Evolutionary conservation across 768 basidiomycete species (phyloP), one percentile per base, ranked within the genome.

Genomic region (Auriscalpium vulgare): DNA sequence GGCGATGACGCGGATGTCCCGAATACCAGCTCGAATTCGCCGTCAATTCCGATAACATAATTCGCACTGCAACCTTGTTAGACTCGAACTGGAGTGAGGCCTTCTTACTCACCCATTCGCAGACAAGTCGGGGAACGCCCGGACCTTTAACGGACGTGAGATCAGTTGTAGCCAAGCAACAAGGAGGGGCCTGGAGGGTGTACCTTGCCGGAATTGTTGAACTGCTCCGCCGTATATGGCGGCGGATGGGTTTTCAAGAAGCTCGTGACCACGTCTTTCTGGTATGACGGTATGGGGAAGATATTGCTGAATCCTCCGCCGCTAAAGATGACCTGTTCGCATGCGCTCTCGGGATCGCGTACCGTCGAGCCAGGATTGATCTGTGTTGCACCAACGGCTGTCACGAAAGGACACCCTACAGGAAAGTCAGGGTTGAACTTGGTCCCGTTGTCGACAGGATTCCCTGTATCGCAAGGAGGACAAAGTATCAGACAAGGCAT

Each of bases 371-470:
- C 63, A 0, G 71, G 68, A n/a, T 68, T 68, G 35, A 74, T 59
- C 56, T 73, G 72, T 10, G 74, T 75, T 19, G 70, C 65, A 34
- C 75, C 71, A 55, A 75, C 68, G n/a, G 62, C 54, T 16, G 64
- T 70, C 34, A 79, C 62, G 56, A 68, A 79, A 19, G 78, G 74
- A 53, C 78, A 78, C 4, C 69, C 68, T 17, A 59, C 68, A 1
- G 78, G 78, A 70, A 77, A 78, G 17, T 49, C 58, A 0, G 75
- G 77, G 58, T 71, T 76, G 65, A 79, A 78, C 38, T 62, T 62
- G 8, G 50, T 67, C 29, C 70, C 71, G 29, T 47, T 43, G 3
- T 6, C 11, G n/a, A 36, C 54, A 37, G 68, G 65, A 8, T 53
- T 53, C 7, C 71, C 73, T 75, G n/a, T 17, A 29, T 6, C 40